Evolutionary conservation across 2,329 filamentous ascomycete genomes (phyloP).

Genomic region (Domatiomyces globalis): DNA sequence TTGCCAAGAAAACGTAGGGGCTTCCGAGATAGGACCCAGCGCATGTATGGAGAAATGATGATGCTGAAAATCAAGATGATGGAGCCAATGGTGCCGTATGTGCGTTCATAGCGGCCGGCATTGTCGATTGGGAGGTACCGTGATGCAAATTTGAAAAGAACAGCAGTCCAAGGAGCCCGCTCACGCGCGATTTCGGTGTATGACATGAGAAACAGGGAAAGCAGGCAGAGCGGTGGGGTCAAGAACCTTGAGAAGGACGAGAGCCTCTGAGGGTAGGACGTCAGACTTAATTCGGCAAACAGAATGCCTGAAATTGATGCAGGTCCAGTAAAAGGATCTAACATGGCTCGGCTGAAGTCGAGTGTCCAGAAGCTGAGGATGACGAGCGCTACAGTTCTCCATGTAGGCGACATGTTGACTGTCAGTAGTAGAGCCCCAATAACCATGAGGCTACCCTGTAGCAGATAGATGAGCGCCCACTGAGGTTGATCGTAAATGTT

Average conservation of each 20-base stretch:
- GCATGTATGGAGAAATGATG: slow-evolving; percentile 38
- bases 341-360: slow-evolving; percentile 25
- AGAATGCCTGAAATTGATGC: slow-evolving; percentile 51
- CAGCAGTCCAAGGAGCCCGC: slow-evolving; percentile 40
- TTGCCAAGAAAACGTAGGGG: slow-evolving; percentile 49
- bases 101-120: slow-evolving; percentile 36
- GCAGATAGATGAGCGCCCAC: slow-evolving; percentile 43
- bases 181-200: slow-evolving; percentile 44
- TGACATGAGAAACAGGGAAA: slow-evolving; percentile 45
- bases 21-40: slow-evolving; percentile 40
- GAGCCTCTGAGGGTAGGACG: slow-evolving; percentile 27
- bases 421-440: slow-evolving; percentile 41
- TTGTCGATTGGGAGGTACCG: slow-evolving; percentile 29
- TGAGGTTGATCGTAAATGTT: slow-evolving; percentile 45
- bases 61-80: slow-evolving; percentile 38
- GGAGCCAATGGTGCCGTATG: slow-evolving; percentile 37
- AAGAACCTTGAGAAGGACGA: slow-evolving; percentile 34
- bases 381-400: slow-evolving; percentile 35
- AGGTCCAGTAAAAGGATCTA: slow-evolving; percentile 33
- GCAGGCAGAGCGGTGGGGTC: slow-evolving; percentile 28
- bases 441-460: slow-evolving; percentile 42
- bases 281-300: slow-evolving; percentile 36
- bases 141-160: slow-evolving; percentile 6
- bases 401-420: slow-evolving; percentile 35
- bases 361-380: slow-evolving; percentile 34